phyloP scores from a whole-genome alignment of 768 basidiomycete genomes.

The Rhizopogon salebrosus region DNA sequence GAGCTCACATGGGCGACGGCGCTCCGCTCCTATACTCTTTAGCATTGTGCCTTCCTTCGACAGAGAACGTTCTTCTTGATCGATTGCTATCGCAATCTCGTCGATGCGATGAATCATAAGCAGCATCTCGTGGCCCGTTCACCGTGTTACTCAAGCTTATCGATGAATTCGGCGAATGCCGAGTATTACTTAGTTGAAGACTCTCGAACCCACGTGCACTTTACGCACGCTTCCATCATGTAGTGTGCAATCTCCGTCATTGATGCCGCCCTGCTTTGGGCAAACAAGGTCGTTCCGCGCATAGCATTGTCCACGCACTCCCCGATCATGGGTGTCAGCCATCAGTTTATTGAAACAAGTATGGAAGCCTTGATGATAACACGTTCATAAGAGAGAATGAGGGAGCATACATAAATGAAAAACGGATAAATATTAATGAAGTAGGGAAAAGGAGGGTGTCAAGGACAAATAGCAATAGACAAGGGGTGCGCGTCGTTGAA shows the following conservation, averaged over 20 bases:
- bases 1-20: too few species aligned
- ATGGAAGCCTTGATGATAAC: background rate
- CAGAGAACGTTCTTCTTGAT: background rate
- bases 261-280: too few species aligned
- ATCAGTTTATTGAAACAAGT: background rate
- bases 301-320: too few species aligned
- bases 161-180: too few species aligned
- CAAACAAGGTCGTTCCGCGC: too few species aligned
- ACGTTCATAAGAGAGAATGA: background rate
- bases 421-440: background rate
- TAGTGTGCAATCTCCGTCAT: too few species aligned
- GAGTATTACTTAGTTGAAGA: too few species aligned
- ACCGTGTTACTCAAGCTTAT: too few species aligned
- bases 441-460: background rate
- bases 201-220: too few species aligned
- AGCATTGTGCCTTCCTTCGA: background rate
- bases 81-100: background rate
- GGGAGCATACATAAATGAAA: background rate
- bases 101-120: background rate
- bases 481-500: background rate
- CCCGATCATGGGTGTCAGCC: background rate
- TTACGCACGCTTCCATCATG: too few species aligned
- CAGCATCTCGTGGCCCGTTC: too few species aligned
- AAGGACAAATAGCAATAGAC: conserved; percentile 1
- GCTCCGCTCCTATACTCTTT: too few species aligned